These are phyloP conservation scores for Gaeumannomyces sp. DNA, from an alignment of 2,329 filamentous ascomycete genomes.

Conservation along the genomic window DNA sequence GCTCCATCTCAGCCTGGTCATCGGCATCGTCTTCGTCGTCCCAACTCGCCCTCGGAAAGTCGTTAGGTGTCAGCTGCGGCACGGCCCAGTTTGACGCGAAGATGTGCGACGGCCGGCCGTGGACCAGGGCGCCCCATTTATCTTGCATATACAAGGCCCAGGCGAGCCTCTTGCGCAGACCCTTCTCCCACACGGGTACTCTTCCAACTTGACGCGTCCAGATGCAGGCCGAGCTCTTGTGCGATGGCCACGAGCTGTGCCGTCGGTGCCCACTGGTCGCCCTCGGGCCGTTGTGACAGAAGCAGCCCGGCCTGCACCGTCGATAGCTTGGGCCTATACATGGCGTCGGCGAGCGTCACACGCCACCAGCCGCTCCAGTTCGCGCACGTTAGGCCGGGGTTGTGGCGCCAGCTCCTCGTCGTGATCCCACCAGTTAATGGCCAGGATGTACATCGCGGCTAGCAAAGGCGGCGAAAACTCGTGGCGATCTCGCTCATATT, in stretches of 20 bases:
- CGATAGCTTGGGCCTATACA: slow-evolving; percentile 47
- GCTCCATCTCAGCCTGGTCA: slow-evolving; percentile 58
- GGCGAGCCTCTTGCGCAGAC: slow-evolving; percentile 52
- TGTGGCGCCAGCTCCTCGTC: slow-evolving; percentile 43
- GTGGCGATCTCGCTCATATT: slow-evolving; percentile 52
- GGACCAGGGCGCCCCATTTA: slow-evolving; percentile 75
- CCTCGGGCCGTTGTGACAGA: slow-evolving; percentile 42
- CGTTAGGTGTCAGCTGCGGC: slow-evolving; percentile 52
- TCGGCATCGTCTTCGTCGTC: slow-evolving; percentile 43
- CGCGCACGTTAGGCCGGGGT: slow-evolving; percentile 33
- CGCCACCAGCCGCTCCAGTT: slow-evolving; percentile 29
- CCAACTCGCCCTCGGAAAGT: slow-evolving; percentile 68
- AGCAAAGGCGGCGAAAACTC: slow-evolving; percentile 54
- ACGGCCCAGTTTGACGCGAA: slow-evolving; percentile 71
- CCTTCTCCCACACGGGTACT: slow-evolving; percentile 58
- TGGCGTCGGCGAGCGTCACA: slow-evolving; percentile 39
- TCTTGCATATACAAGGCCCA: slow-evolving; percentile 64
- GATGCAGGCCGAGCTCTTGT: slow-evolving; percentile 52
- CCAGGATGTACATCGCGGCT: slow-evolving; percentile 56
- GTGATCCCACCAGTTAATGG: slow-evolving; percentile 55
- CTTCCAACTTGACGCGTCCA: slow-evolving; percentile 56
- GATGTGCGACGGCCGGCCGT: slow-evolving; percentile 77
- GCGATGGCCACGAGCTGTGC: slow-evolving; percentile 50
- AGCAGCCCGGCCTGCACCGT: slow-evolving; percentile 49
- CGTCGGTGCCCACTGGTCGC: slow-evolving; percentile 42